Percentiles rank a stretch among this genome's conserved stretches.
These are phyloP conservation scores for Gracilaria gracilis DNA, from an alignment of 23 red algal species.

Conservation along the genomic window DNA sequence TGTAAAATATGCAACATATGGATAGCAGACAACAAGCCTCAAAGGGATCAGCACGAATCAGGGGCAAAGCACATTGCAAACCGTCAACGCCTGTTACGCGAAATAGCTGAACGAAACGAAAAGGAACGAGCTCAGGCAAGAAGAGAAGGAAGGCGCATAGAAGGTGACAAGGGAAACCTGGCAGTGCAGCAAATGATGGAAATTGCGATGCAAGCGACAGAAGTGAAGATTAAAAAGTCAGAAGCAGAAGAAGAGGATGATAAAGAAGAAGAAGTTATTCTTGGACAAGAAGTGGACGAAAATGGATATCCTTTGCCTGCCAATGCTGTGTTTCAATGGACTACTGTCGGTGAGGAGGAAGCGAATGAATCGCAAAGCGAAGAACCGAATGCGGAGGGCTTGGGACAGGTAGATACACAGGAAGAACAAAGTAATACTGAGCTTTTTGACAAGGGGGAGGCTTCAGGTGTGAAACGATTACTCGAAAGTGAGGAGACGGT, in stretches of 20 bases:
- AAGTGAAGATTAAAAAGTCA: background rate
- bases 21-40: slow-evolving; percentile 62
- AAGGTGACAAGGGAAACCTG: background rate
- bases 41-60: slow-evolving; percentile 56
- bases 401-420: background rate
- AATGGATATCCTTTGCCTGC: slow-evolving; percentile 18
- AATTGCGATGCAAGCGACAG: slow-evolving; percentile 20
- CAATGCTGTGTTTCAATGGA: slow-evolving; percentile 10
- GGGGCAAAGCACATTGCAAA: slow-evolving; percentile 51
- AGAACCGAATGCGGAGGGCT: background rate
- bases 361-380: too few species aligned
- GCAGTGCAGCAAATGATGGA: slow-evolving; percentile 51
- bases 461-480: background rate
- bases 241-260: background rate
- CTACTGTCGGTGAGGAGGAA: slow-evolving; percentile 5
- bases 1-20: slow-evolving; percentile 67
- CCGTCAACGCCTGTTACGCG: background rate
- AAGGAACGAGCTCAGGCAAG: slow-evolving; percentile 29
- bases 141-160: slow-evolving; percentile 2
- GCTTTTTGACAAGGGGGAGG: background rate
- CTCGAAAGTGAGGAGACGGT: background rate
- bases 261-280: background rate
- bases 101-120: slow-evolving; percentile 56
- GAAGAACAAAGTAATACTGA: background rate
- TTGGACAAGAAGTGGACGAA: slow-evolving; percentile 6